phyloP scores from a whole-genome alignment of 73 alveolate genomes.

The Diophrys appendiculata region DNA sequence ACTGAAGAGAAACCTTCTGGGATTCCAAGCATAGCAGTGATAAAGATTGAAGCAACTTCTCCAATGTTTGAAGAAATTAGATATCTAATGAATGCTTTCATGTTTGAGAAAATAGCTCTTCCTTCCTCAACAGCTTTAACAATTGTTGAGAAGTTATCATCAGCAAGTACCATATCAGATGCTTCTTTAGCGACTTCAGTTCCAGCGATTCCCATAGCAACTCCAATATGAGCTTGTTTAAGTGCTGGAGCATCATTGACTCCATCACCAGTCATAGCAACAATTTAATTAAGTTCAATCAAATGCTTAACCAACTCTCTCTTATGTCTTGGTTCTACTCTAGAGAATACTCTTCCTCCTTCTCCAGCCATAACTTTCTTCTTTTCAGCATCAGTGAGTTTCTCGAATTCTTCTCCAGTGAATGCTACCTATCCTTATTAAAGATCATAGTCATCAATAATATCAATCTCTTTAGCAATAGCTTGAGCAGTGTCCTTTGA shows the following conservation, averaged over 20 bases:
- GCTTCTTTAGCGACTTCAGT: conserved; percentile 99
- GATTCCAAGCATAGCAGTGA: conserved; percentile 98
- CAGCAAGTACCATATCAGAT: conserved; percentile 98
- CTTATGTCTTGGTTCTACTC: conserved; percentile 96
- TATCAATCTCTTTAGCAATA: conserved; percentile 91
- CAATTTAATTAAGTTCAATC: conserved; percentile 63
- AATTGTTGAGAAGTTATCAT: conserved; percentile 98
- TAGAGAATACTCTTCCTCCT: conserved; percentile 80
- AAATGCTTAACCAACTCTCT: conserved; percentile 74
- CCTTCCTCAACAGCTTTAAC: conserved; percentile 99
- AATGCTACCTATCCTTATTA: conserved; percentile 39
- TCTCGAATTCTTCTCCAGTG: conserved; percentile 81
- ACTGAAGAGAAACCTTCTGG: conserved; percentile 98
- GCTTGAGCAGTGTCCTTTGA: conserved; percentile 94
- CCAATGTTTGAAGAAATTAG: conserved; percentile 98
- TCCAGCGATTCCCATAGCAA: conserved; percentile 99
- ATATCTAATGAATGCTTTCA: conserved; percentile 98
- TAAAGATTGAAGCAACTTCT: conserved; percentile 97
- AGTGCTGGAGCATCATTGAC: conserved; percentile 99
- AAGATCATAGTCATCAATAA: conserved; percentile 51
- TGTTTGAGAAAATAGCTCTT: conserved; percentile 98
- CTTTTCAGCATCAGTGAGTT: conserved; percentile 51
- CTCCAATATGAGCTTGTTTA: conserved; percentile 98
- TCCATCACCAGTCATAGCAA: conserved; percentile 99
- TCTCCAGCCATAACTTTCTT: conserved; percentile 48